Percentiles rank a stretch among this genome's conserved stretches.
phyloP scores from a whole-genome alignment of 2,329 filamentous ascomycete species.

The Verticillium dahliae region DNA sequence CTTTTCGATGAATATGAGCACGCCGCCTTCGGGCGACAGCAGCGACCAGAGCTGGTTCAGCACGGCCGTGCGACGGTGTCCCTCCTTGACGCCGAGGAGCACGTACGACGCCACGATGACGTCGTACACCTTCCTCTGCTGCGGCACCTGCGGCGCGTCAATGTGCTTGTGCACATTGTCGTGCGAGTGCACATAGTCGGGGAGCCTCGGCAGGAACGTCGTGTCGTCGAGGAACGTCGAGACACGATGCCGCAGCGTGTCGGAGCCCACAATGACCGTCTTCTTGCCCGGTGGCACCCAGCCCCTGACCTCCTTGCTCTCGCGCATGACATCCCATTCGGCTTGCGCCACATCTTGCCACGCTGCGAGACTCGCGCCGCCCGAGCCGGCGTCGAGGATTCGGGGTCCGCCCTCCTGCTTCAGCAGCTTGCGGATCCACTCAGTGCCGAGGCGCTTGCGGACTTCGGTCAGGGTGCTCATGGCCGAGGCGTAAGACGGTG shows the following conservation, averaged over 20 bases:
- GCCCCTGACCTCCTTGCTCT: slow-evolving; percentile 35
- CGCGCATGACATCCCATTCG: slow-evolving; percentile 69
- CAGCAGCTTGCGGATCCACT: slow-evolving; percentile 63
- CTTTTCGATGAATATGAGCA: slow-evolving; percentile 85
- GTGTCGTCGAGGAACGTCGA: slow-evolving; percentile 79
- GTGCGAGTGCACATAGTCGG: slow-evolving; percentile 69
- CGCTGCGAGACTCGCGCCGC: slow-evolving; percentile 65
- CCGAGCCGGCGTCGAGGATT: slow-evolving; percentile 68
- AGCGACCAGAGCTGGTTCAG: slow-evolving; percentile 87
- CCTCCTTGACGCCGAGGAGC: slow-evolving; percentile 69
- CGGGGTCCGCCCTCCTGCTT: slow-evolving; percentile 47
- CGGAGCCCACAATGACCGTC: slow-evolving; percentile 73
- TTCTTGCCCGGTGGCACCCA: slow-evolving; percentile 60
- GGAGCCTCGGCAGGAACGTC: slow-evolving; percentile 85
- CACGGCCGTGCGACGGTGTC: slow-evolving; percentile 69
- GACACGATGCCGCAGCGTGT: slow-evolving; percentile 66
- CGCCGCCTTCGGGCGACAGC: slow-evolving; percentile 74
- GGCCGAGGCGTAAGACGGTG: slow-evolving; percentile 62
- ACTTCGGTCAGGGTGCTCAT: slow-evolving; percentile 66
- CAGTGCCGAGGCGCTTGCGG: slow-evolving; percentile 62
- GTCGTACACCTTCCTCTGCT: slow-evolving; percentile 73
- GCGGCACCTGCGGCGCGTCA: slow-evolving; percentile 47
- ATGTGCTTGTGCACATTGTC: slow-evolving; percentile 52
- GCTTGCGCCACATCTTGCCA: slow-evolving; percentile 74
- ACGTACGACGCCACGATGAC: slow-evolving; percentile 84